Conservation (phyloP, 2,329 filamentous ascomycete genomes). For the Trichoderma oligosporum region DNA sequence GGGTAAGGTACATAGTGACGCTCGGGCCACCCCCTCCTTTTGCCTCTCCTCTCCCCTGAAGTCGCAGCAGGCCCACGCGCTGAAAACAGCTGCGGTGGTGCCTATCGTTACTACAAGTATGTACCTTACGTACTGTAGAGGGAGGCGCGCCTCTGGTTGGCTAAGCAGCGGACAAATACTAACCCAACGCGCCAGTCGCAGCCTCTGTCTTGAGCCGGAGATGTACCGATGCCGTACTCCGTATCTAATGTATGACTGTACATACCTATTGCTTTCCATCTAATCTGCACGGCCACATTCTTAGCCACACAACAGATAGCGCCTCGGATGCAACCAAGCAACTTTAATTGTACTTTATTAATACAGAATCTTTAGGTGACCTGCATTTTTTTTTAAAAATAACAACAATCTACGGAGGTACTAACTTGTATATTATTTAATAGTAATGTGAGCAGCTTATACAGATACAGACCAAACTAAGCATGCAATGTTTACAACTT, state of each 20-base stretch:
- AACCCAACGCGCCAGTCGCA: slow-evolving; percentile 4
- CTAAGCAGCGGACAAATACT: slow-evolving; percentile 6
- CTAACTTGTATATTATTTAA: not conserved
- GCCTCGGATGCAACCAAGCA: not conserved
- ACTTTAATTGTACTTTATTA: not conserved
- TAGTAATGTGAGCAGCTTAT: not conserved
- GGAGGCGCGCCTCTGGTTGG: slow-evolving; percentile 20
- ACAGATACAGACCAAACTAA: not conserved
- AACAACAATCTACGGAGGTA: not conserved
- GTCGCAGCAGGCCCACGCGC: slow-evolving; percentile 13
- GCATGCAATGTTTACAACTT: not conserved
- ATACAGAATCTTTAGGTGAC: not conserved
- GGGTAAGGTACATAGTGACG: slow-evolving; percentile 29
- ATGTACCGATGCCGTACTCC: not conserved
- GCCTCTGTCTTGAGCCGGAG: not conserved
- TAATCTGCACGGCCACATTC: not conserved
- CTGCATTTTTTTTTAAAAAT: not conserved
- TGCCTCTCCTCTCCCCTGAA: slow-evolving; percentile 24
- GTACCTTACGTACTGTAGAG: not conserved
- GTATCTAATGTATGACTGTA: not conserved
- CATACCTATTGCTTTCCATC: not conserved
- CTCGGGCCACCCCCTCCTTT: slow-evolving; percentile 34
- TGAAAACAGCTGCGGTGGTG: slow-evolving; percentile 16
- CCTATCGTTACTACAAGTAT: no score
- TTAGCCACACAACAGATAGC: not conserved